These are phyloP conservation scores for Trichomonas tenax DNA, from an alignment of 208 protist species.

Conservation along the genomic window DNA sequence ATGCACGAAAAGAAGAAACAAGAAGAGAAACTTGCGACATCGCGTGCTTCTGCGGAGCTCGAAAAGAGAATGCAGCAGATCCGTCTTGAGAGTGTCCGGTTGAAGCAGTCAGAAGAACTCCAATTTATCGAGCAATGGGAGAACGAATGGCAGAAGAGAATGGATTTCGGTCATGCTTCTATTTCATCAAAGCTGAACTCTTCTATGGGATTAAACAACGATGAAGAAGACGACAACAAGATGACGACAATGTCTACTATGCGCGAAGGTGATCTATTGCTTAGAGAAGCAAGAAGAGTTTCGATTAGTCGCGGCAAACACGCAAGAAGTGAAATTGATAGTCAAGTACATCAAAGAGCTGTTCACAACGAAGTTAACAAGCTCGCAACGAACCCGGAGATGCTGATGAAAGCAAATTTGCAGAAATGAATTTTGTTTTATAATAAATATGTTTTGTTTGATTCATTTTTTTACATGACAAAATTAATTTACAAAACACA, in stretches of 20 bases:
- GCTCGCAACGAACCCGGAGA: not conserved
- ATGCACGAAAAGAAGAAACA: not conserved
- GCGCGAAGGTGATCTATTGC: not conserved
- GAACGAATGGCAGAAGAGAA: not conserved
- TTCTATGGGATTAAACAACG: not conserved
- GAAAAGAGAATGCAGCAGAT: not conserved
- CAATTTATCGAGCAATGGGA: not conserved
- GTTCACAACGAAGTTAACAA: not conserved
- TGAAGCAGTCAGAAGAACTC: not conserved
- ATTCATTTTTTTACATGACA: too few species aligned
- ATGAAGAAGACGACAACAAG: not conserved
- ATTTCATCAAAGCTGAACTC: not conserved
- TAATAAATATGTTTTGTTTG: too few species aligned
- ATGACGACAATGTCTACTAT: not conserved
- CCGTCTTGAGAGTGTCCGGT: not conserved
- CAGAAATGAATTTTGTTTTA: too few species aligned
- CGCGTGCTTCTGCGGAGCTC: not conserved
- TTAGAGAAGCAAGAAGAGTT: not conserved
- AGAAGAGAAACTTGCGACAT: not conserved
- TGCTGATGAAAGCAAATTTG: not conserved
- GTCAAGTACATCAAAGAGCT: not conserved
- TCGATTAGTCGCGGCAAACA: not conserved
- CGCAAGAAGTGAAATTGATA: not conserved
- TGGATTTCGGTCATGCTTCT: not conserved
- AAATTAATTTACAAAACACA: too few species aligned